Evolutionary conservation across 768 basidiomycete species (phyloP).

Genomic region (Boletus sp.): DNA sequence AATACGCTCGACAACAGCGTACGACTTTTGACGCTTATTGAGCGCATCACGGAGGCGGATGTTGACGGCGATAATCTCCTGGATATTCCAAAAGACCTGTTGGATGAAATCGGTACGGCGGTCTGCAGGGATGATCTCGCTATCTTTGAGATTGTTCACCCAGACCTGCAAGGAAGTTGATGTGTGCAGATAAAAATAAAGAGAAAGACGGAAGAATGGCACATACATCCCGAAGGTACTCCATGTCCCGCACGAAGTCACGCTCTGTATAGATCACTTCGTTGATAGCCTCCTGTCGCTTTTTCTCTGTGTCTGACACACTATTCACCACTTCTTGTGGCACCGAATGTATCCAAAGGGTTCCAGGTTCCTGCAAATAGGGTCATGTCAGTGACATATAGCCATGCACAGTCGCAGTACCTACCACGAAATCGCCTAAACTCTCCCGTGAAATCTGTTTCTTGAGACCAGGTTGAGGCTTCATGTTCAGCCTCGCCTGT

Average conservation of each 20-base stretch:
- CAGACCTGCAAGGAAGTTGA: slow-evolving; percentile 56
- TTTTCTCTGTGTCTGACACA: slow-evolving; percentile 92
- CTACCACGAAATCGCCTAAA: slow-evolving; percentile 73
- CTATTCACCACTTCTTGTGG: slow-evolving; percentile 91
- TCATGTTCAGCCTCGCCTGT: slow-evolving; percentile 92
- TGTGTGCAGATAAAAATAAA: not conserved
- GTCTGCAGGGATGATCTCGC: slow-evolving; percentile 69
- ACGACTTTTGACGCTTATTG: slow-evolving; percentile 92
- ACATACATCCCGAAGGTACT: slow-evolving; percentile 92
- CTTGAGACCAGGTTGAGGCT: slow-evolving; percentile 84
- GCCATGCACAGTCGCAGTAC: slow-evolving; percentile 13
- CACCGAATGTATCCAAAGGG: slow-evolving; percentile 95
- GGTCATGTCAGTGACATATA: slow-evolving; percentile 7
- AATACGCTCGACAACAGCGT: slow-evolving; percentile 88
- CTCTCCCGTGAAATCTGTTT: slow-evolving; percentile 83
- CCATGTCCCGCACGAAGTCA: slow-evolving; percentile 97
- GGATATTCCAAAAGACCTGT: slow-evolving; percentile 98
- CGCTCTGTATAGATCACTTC: slow-evolving; percentile 93
- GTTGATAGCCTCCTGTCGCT: slow-evolving; percentile 96
- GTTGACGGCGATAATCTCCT: slow-evolving; percentile 91
- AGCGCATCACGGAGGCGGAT: slow-evolving; percentile 88
- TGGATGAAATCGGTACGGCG: slow-evolving; percentile 83
- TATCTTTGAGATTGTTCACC: slow-evolving; percentile 82
- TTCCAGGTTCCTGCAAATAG: slow-evolving; percentile 67
- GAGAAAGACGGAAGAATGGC: not conserved